Evolutionary conservation across 768 basidiomycete genomes (phyloP).

Genomic region (Suillus fuscotomentosus): DNA sequence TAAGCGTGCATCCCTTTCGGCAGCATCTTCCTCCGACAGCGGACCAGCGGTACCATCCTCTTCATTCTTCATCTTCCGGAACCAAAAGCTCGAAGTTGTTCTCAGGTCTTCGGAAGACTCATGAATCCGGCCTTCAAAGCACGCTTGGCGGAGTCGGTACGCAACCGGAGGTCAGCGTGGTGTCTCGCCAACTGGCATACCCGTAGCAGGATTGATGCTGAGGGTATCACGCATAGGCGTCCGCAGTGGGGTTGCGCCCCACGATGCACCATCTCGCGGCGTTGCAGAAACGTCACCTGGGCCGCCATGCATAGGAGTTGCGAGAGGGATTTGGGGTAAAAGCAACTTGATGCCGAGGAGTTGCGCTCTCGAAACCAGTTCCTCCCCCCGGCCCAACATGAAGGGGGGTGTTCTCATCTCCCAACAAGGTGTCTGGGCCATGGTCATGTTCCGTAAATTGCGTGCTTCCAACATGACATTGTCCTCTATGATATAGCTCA

Average conservation of each 20-base stretch:
- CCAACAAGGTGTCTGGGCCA: constrained; percentile 91
- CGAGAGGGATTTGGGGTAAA: constrained; percentile 98
- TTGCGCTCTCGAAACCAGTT: constrained; percentile 93
- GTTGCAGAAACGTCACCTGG: constrained; percentile 47
- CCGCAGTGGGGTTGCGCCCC: constrained; percentile 76
- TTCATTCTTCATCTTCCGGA: constrained; percentile 77
- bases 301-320: constrained; percentile 69
- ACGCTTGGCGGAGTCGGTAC: constrained; percentile 62
- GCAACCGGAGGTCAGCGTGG: constrained; percentile 75
- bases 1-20: constrained; percentile 81
- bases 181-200: constrained; percentile 58
- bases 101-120: constrained; percentile 85
- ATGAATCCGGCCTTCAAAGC: constrained; percentile 80
- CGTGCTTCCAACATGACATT: constrained; percentile 93
- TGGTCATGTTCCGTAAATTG: constrained; percentile 92
- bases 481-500: constrained; percentile 62
- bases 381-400: constrained; percentile 72
- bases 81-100: constrained; percentile 96
- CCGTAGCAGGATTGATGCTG: constrained; percentile 77
- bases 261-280: constrained; percentile 42
- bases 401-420: constrained; percentile 96
- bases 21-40: constrained; percentile 77
- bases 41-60: constrained; percentile 32
- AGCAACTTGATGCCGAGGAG: constrained; percentile 85
- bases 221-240: constrained; percentile 95